Percentiles rank a stretch among this genome's conserved stretches.
Evolutionary conservation across 495 filamentous ascomycete genomes (phyloP).

Genomic region (Usnea hakonensis): DNA sequence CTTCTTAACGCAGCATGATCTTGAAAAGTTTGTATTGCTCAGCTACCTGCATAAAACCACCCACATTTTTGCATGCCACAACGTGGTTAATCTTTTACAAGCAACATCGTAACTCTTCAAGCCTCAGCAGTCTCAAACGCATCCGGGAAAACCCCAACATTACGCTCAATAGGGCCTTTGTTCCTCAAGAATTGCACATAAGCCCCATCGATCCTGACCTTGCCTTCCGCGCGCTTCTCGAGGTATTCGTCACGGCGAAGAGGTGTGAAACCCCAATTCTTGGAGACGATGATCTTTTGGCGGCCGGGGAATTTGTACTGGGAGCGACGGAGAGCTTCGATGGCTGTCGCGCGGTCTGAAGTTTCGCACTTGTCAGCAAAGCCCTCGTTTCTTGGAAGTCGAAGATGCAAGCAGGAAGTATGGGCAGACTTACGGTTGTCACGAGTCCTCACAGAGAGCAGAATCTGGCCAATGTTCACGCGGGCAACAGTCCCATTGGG

Average conservation of each 20-base stretch:
- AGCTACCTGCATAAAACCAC: neutral
- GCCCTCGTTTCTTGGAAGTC: neutral
- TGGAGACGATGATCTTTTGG: constrained; percentile 99
- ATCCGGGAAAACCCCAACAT: constrained; percentile 87
- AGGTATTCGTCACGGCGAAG: constrained; percentile 96
- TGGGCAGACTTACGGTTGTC: constrained; percentile 56
- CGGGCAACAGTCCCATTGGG: constrained; percentile 95
- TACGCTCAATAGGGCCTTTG: constrained; percentile 74
- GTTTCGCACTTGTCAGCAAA: neutral
- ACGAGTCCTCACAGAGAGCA: constrained; percentile 92
- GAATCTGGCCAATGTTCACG: constrained; percentile 99
- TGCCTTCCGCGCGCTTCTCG: constrained; percentile 79
- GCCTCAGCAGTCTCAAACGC: constrained; percentile 63
- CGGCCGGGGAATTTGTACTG: constrained; percentile 99
- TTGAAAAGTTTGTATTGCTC: neutral
- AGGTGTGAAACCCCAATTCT: constrained; percentile 99
- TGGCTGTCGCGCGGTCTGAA: constrained; percentile 75
- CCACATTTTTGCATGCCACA: neutral
- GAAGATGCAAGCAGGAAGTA: neutral
- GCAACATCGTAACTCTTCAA: neutral
- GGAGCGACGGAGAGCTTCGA: constrained; percentile 95
- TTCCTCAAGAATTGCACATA: constrained; percentile 97
- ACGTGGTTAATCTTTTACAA: constrained; percentile 12
- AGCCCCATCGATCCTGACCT: constrained; percentile 89
- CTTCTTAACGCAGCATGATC: neutral